Base-by-base conservation (phyloP, 192 early-diverging fungal genomes). In the Gamsiella multidivaricata region DNA sequence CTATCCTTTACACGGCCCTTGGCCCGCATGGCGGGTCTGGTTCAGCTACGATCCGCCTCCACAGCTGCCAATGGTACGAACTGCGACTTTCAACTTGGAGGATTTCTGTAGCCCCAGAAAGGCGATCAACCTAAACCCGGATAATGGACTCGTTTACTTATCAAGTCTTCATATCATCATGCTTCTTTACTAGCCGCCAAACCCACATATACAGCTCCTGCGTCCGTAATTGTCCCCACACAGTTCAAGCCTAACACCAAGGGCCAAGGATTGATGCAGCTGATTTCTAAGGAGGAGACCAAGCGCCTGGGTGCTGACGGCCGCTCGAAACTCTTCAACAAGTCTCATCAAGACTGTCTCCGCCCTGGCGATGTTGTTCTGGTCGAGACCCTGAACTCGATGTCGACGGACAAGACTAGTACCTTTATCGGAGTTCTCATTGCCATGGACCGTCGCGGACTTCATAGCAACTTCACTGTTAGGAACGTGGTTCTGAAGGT, bases 381-480 rank as follows among this genome's bases (percentile, higher is more conserved):
- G 20, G 92, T 94, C 3, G 92, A 93, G 68, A 88, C 87, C 9
- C 65, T 85, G 41, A 93, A 86, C 71, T 86, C 87, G 31, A 76
- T 76, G 67, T 70, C 80, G 17, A 53, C 61, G 25, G 64, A 76
- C 29, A 76, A 70, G 64, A 85, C 87, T 5, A 81, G 85, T 36
- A 85, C 70, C n/a, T 94, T 94, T 74, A 83, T 89, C 41, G 93
- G 93, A 17, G 84, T 93, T 15, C 86, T 90, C 37, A 91, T 93
- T 68, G 88, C 90, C 17, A 91, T 94, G 42, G 86, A 87, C 57
- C 83, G 92, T 60, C 86, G 88, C 43, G 93, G 91, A 5, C 76
- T 92, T n/a, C 89, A 93, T 50, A 91, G 91, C 39, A 88, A 85
- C 70, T 91, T 94, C 62, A 92, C 89, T 9, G 81, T 94, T 68